Evolutionary conservation across 2,329 filamentous ascomycete genomes (phyloP).

Genomic region (Botrytis squamosa): DNA sequence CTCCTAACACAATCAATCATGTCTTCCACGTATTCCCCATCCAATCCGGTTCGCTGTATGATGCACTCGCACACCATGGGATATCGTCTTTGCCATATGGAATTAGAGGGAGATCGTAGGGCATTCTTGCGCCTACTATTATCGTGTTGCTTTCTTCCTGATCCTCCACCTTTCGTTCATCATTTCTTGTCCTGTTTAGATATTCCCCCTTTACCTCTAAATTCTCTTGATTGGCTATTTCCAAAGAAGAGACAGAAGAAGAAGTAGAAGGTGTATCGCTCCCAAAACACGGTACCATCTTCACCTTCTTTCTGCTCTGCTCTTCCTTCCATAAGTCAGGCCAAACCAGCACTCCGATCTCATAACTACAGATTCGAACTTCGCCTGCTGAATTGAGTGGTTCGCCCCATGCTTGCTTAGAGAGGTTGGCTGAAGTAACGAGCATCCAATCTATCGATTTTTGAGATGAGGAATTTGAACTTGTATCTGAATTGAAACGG

Average conservation of each 20-base stretch:
- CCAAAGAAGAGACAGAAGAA: conserved; percentile 5
- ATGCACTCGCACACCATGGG: conserved; percentile 73
- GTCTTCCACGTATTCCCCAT: conserved; percentile 29
- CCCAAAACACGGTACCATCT: conserved; percentile 69
- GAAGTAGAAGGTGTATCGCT: conserved; percentile 55
- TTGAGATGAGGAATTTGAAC: conserved; percentile 28
- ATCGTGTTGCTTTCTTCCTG: conserved; percentile 30
- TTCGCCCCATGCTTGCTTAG: conserved; percentile 85
- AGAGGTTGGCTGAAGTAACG: conserved; percentile 86
- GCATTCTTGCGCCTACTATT: conserved; percentile 70
- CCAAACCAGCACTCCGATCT: conserved; percentile 82
- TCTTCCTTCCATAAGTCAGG: conserved; percentile 55
- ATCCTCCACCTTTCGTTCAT: conserved; percentile 14
- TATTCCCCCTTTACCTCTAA: conserved; percentile 5
- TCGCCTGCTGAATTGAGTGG: conserved; percentile 55
- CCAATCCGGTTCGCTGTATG: conserved; percentile 59
- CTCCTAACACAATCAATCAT: background rate
- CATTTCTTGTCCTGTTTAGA: conserved; percentile 28
- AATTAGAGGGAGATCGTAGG: conserved; percentile 76
- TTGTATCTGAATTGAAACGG: conserved; percentile 48
- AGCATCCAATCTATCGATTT: conserved; percentile 75
- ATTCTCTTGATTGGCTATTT: conserved; percentile 20
- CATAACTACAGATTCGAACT: conserved; percentile 74
- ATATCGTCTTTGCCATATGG: conserved; percentile 61
- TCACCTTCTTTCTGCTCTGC: conserved; percentile 36